Conservation (phyloP, 2,329 filamentous ascomycete species). For the Exophiala calicioides region DNA sequence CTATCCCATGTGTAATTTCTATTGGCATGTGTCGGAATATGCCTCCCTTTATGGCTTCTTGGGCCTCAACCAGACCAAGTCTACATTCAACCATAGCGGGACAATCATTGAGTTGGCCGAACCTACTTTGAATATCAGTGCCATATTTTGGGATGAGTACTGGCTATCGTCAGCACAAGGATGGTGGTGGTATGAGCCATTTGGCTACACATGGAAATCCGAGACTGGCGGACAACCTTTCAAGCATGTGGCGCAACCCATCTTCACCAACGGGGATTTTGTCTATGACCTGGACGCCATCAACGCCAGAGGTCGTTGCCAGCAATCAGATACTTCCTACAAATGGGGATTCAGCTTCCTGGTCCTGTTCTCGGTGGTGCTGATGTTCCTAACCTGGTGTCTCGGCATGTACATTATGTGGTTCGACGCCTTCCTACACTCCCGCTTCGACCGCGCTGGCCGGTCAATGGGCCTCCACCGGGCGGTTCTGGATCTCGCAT, state of each 20-base stretch:
- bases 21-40: constrained; percentile 18
- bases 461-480: constrained; percentile 38
- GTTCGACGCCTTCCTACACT: constrained; percentile 37
- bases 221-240: constrained; percentile 6
- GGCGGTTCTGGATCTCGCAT: constrained; percentile 23
- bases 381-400: constrained; percentile 37
- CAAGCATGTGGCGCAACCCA: constrained; percentile 4
- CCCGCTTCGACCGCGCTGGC: constrained; percentile 32
- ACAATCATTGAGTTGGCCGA: constrained; percentile 5
- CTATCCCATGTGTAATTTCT: constrained; percentile 5
- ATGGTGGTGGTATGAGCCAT: constrained; percentile 6
- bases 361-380: constrained; percentile 35
- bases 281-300: constrained; percentile 11
- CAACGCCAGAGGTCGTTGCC: constrained; percentile 15
- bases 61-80: constrained; percentile 7
- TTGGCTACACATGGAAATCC: constrained; percentile 7
- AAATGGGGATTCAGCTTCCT: constrained; percentile 42
- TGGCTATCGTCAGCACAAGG: not conserved
- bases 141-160: constrained; percentile 16
- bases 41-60: constrained; percentile 11
- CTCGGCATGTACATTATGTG: constrained; percentile 39
- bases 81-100: constrained; percentile 19
- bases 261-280: constrained; percentile 14
- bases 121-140: constrained; percentile 15
- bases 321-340: constrained; percentile 33